Percentiles rank a stretch among this genome's conserved stretches.
phyloP scores from a whole-genome alignment of 192 early-diverging fungal species.

The Diversispora epigaea region DNA sequence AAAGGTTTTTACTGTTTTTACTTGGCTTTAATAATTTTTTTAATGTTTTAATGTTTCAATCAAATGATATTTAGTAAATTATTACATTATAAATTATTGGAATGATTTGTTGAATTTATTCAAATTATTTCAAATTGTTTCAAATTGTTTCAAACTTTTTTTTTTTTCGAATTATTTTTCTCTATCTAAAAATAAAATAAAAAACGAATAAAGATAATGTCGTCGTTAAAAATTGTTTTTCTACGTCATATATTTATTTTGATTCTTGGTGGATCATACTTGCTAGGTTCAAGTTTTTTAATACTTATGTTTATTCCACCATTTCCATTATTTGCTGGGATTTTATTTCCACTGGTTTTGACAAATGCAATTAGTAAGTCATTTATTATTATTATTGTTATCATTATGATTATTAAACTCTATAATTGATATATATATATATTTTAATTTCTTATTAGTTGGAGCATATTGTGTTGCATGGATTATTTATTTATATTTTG shows the following conservation, averaged over 20 bases:
- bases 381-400: not conserved
- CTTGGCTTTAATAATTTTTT: too few relatives aligned
- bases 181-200: too few relatives aligned
- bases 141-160: too few relatives aligned
- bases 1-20: too few relatives aligned
- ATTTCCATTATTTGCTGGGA: slow-evolving; percentile 14
- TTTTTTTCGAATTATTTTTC: too few relatives aligned
- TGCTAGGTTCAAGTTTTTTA: slow-evolving; percentile 3
- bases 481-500: slow-evolving; percentile 20
- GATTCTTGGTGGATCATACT: not conserved
- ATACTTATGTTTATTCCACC: slow-evolving; percentile 28
- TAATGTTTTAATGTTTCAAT: too few relatives aligned
- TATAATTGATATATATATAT: not conserved
- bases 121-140: too few relatives aligned
- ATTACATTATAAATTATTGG: too few relatives aligned
- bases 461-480: slow-evolving; percentile 21
- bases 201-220: not conserved
- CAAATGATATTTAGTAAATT: too few relatives aligned
- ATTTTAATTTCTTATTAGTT: not conserved
- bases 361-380: not conserved
- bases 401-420: not conserved
- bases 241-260: not conserved
- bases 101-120: too few relatives aligned
- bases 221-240: not conserved
- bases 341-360: not conserved